Percentiles rank a stretch among this genome's conserved stretches.
phyloP scores from a whole-genome alignment of 2,329 filamentous ascomycete species.

The Lecanicillium sp. region DNA sequence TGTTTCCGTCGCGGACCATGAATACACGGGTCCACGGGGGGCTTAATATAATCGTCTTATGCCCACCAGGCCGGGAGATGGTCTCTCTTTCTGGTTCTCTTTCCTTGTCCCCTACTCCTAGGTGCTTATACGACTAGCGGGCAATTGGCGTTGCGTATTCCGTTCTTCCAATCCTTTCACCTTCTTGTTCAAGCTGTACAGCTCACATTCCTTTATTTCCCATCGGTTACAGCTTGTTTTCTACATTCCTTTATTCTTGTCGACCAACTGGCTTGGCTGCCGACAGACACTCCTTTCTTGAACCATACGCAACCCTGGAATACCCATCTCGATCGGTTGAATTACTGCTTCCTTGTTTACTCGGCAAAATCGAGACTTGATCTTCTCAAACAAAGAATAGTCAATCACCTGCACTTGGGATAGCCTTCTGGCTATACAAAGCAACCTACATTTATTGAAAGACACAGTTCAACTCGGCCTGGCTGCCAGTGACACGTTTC shows the following conservation, averaged over 20 bases:
- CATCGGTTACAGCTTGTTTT: conserved; percentile 18
- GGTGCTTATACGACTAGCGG: too few relatives aligned
- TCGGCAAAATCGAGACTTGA: conserved; percentile 3
- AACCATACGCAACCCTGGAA: conserved; percentile 9
- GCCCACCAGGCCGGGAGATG: not conserved
- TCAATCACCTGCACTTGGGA: not conserved
- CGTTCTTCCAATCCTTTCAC: too few relatives aligned
- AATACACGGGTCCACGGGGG: conserved; percentile 1
- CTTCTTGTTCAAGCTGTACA: too few relatives aligned
- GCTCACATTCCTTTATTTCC: too few relatives aligned
- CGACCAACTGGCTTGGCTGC: conserved; percentile 50
- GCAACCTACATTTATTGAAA: too few relatives aligned
- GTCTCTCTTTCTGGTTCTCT: too few relatives aligned
- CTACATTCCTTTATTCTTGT: conserved; percentile 20
- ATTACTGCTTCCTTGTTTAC: conserved; percentile 4
- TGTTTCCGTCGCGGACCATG: conserved; percentile 5
- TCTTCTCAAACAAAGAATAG: not conserved
- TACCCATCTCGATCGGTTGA: not conserved
- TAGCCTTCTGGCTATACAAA: not conserved
- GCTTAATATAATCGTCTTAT: conserved; percentile 5
- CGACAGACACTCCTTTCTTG: conserved; percentile 42
- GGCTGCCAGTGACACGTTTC: conserved; percentile 4
- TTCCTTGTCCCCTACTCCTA: too few relatives aligned
- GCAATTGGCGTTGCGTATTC: too few relatives aligned
- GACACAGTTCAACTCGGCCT: conserved; percentile 5